These are phyloP conservation scores for Uromyces viciae-fabae DNA, from an alignment of 1,284 basidiomycete genomes.

Conservation along the genomic window DNA sequence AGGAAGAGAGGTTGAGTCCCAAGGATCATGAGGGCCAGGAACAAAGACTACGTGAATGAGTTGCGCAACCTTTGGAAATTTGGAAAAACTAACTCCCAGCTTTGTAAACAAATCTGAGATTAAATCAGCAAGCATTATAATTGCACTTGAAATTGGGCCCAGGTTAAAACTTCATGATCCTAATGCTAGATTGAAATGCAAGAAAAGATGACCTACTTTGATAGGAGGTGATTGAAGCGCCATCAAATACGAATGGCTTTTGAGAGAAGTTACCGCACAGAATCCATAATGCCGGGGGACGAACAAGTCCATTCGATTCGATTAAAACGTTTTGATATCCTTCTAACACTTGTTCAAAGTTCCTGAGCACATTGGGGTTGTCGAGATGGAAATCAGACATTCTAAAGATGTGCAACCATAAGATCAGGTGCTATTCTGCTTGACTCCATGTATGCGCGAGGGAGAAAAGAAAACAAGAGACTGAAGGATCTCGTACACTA, in stretches of 20 bases:
- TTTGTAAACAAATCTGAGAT: conserved; percentile 29
- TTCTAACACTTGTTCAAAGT: conserved; percentile 78
- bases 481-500: conserved; percentile 17
- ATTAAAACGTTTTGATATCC: conserved; percentile 79
- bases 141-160: no score
- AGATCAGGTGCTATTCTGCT: conserved; percentile 46
- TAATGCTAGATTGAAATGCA: no score
- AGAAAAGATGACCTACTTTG: conserved; percentile 7
- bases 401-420: conserved; percentile 50
- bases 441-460: no score
- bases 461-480: conserved; percentile 56
- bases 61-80: conserved; percentile 21
- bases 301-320: conserved; percentile 56
- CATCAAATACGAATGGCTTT: conserved; percentile 53
- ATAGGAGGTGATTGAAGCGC: conserved; percentile 17
- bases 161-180: no score
- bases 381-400: conserved; percentile 95
- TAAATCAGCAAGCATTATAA: no score
- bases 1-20: conserved; percentile 36
- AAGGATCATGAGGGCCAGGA: conserved; percentile 40
- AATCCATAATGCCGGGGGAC: conserved; percentile 76
- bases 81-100: conserved; percentile 26
- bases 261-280: conserved; percentile 94
- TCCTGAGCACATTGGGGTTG: conserved; percentile 72
- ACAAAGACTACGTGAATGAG: conserved; percentile 33